Evolutionary conservation across 2,329 filamentous ascomycete genomes (phyloP), one percentile per base, ranked within the genome.

Genomic region (Penicillium thymicola): DNA sequence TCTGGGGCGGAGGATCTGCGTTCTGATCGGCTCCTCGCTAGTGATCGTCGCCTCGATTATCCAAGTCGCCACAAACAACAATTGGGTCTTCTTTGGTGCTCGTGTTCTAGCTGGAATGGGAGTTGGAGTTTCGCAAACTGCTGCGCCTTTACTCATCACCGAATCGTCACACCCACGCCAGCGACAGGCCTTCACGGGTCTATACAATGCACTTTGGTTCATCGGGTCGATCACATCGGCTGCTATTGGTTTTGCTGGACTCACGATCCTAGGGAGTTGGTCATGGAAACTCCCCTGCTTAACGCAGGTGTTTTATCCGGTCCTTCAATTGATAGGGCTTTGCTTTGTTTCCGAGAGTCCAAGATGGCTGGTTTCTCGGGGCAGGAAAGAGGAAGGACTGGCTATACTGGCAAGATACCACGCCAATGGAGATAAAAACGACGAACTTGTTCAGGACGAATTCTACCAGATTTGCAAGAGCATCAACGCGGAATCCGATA

Each of bases 301-400:
- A 61, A 70, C 83, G 13, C 82, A 84, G 64, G 72, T 76, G 10
- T 73, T 76, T 1, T 74, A 78, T 41, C 75, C 74, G 23, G 61
- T 67, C 4, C 65, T 85, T 7, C 81, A 85, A 46, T 72, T 82
- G 43, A 36, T 77, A 30, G 71, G 78, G 23, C 75, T 80, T 4
- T 83, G 78, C 54, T 78, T 85, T 60, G 73, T 87, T 1, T 85
- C 85, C 0, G 85, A 88, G 64, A 85, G 82, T 3, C 85, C 85
- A 2, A 73, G 85, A 55, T 87, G 84, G 84, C 75, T 86, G 23
- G 82, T 85, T 52, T 80, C 81, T 42, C 80, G 84, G 54, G 81
- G 83, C 57, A 79, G 81, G 8, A 76, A 80, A 13, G 82, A 85
- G 23, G 78, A 86, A 60, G 84, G 83, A 0, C 73, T 81, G n/a